Base-by-base conservation (phyloP, 176 grass and related monocot genomes). In the Raddia guianensis region DNA sequence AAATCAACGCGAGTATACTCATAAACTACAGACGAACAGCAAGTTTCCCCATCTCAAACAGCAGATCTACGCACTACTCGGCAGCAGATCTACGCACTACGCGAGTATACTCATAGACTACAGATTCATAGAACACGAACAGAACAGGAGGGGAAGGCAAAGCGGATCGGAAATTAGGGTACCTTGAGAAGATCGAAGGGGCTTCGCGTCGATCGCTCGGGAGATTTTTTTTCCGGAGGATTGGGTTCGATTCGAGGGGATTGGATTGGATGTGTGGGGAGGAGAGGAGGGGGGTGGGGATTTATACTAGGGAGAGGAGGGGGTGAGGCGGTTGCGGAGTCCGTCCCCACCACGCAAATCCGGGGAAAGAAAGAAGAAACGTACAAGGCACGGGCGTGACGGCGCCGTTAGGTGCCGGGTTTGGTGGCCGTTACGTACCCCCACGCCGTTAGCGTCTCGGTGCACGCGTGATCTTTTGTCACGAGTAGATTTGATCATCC, bases 171-270 rank as follows among this genome's bases (percentile, higher is more conserved):
- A 9, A 45, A 18, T 13, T 59, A 45, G 52, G 68, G 27, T 88
- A 88, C 86, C 86, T 88, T 75, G 75, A 73, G 40, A 40, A 15
- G 43, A 78, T 66, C 1, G n/a, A 34, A 14, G 33, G 5, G 16
- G 21, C 42, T 58, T 49, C 14, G 56, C 65, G 71, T 49, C 56
- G 66, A 46, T 63, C n/a, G 66, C 12, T 16, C 0, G 14, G 14
- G 19, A 14, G 32, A 63, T 37, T 80, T 4, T 1, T 40, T 40
- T 40, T 19, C 19, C 40, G 8, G 13, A 13, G 54, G 10, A 43
- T 45, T 51, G 54, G 45, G 53, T n/a, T 27, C 27, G 27, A 27
- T 27, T 27, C 1, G 27, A 27, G 27, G 27, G 27, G 27, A 27
- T 27, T 1, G 27, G 1, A 27, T 27, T 12, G 73, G 44, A 42